Base-by-base conservation (phyloP, 176 grass and related monocot genomes). In the Carex parvula region DNA sequence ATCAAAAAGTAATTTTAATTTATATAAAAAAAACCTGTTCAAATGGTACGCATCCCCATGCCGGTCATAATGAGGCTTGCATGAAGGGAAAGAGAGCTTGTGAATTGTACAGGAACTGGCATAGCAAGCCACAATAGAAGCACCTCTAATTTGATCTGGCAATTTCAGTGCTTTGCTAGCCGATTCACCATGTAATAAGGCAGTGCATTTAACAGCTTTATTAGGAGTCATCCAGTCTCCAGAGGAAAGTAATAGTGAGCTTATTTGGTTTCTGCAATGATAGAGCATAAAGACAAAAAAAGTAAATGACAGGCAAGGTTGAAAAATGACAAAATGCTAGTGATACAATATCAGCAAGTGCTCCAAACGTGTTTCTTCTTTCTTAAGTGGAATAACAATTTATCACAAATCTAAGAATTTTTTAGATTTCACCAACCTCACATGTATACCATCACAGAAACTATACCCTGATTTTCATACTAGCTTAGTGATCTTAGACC, bases 21-120 rank as follows among this genome's bases (percentile, higher is more conserved):
- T 26, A 56, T 6, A 42, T 14, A 56, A 29, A 79, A n/a, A 26
- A 58, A 29, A 94, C 92, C 92, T 98, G 85, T 98, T 91, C 48
- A 94, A 79, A 79, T 87, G 81, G 37, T 80, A 76, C 62, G 88
- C 70, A 77, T 78, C 83, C 81, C 84, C 80, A 66, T 86, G 61
- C 89, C 76, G 62, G 42, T 86, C 90, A 64, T 83, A 79, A 37
- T 91, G 86, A 26, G 88, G 67, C 78, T 89, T 75, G 72, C 95
- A 98, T 80, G 92, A 94, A 84, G 92, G 74, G 32, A 98, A 94
- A 85, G 92, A 94, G 63, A 95, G 93, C 80, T 98, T 98, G 50
- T 89, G 82, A 82, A 69, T 90, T 48, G 79, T 65, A 69, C 76
- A 79, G 84, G 86, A 90, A 68, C 86, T 87, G 79, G 88, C 71